These are phyloP conservation scores for Nemania sp. DNA, from an alignment of 2,329 filamentous ascomycete species.

Conservation along the genomic window DNA sequence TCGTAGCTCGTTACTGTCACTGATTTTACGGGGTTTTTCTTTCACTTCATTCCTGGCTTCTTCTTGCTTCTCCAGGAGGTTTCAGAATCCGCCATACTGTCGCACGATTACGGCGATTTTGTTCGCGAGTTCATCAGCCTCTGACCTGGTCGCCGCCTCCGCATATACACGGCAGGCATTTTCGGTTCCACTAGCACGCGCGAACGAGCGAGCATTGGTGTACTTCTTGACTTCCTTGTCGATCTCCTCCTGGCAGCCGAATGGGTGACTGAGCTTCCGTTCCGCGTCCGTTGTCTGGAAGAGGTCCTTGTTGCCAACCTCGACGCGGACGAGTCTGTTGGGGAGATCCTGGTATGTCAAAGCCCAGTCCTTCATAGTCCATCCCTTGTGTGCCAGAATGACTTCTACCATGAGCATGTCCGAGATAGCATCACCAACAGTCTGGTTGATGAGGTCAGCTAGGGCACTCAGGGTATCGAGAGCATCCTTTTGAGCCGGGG, in stretches of 20 bases:
- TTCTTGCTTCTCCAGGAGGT: neutral
- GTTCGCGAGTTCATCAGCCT: slow-evolving; percentile 87
- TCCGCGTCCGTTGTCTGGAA: slow-evolving; percentile 94
- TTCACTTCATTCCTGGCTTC: neutral
- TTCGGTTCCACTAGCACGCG: slow-evolving; percentile 90
- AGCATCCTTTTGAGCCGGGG: slow-evolving; percentile 87
- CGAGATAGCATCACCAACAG: slow-evolving; percentile 92
- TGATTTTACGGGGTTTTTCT: neutral
- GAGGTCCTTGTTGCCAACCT: slow-evolving; percentile 83
- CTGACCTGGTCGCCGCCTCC: slow-evolving; percentile 84
- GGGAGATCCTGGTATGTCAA: slow-evolving; percentile 92
- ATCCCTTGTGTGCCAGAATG: slow-evolving; percentile 92
- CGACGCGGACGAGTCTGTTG: slow-evolving; percentile 91
- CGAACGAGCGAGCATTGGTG: slow-evolving; percentile 86
- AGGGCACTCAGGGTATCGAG: slow-evolving; percentile 83
- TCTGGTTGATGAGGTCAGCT: slow-evolving; percentile 95
- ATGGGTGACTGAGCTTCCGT: slow-evolving; percentile 78
- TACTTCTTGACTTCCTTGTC: slow-evolving; percentile 89
- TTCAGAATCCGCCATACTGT: slow-evolving; percentile 52
- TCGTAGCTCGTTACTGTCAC: slow-evolving; percentile 24
- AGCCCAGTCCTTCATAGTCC: slow-evolving; percentile 89
- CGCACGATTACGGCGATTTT: slow-evolving; percentile 79
- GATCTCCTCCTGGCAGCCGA: slow-evolving; percentile 81
- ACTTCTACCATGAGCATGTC: slow-evolving; percentile 96
- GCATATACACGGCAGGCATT: slow-evolving; percentile 96